phyloP scores from a whole-genome alignment of 2,329 filamentous ascomycete species.

The Aphanocladium album region DNA sequence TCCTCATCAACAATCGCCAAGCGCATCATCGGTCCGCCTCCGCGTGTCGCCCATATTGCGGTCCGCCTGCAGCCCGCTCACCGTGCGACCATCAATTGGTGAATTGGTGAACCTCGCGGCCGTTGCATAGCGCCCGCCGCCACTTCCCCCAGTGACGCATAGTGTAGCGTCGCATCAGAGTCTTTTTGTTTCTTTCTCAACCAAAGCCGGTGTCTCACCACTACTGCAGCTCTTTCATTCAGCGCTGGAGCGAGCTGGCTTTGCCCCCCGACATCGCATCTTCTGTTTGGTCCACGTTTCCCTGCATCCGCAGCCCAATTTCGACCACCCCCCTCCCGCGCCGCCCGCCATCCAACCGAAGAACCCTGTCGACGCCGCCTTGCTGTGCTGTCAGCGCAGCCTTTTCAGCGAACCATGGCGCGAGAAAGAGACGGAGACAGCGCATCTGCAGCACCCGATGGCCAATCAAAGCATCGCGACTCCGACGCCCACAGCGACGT shows the following conservation, averaged over 20 bases:
- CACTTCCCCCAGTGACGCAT: not conserved
- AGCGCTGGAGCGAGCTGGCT: not conserved
- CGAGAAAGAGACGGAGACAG: constrained; percentile 44
- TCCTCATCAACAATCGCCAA: not conserved
- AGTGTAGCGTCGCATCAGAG: constrained; percentile 2
- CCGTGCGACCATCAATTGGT: constrained; percentile 3
- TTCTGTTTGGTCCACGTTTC: constrained; percentile 9
- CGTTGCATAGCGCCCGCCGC: not conserved
- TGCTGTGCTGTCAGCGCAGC: constrained; percentile 12
- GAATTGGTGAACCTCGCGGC: not conserved
- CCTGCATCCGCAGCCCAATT: constrained; percentile 3
- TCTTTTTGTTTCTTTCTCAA: not conserved
- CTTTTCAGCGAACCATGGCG: constrained; percentile 29
- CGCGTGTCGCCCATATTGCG: not conserved
- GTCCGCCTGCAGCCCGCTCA: not conserved
- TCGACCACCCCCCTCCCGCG: constrained; percentile 1
- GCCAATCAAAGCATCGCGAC: constrained; percentile 51
- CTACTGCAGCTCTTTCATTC: not conserved
- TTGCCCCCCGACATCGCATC: not conserved
- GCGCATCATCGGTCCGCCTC: not conserved
- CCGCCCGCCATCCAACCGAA: constrained; percentile 3
- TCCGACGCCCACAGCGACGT: constrained; percentile 30
- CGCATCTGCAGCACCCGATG: constrained; percentile 34
- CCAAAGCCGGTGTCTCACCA: constrained; percentile 1
- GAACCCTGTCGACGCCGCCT: constrained; percentile 13